These are phyloP conservation scores for Helianthus tuberosus DNA, from an alignment of 129 eudicot species.

Conservation along the genomic window DNA sequence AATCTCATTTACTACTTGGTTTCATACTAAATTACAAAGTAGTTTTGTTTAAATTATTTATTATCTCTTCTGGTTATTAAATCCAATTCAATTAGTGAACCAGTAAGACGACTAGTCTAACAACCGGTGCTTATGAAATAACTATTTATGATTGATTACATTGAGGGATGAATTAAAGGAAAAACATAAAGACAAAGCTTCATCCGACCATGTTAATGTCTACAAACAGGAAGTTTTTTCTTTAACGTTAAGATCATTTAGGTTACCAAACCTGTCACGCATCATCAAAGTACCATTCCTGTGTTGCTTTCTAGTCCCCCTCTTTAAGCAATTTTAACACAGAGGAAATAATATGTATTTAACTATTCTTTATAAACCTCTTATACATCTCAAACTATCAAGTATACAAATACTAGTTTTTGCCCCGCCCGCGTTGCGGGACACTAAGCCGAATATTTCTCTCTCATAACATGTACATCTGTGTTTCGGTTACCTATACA, in stretches of 20 bases:
- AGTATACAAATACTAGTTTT: no score
- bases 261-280: conserved; percentile 4
- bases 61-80: no score
- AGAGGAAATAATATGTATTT: neutral
- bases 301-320: neutral
- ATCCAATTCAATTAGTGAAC: no score
- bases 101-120: no score
- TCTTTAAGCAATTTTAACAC: neutral
- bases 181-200: neutral
- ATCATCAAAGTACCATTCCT: conserved; percentile 1
- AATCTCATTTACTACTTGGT: no score
- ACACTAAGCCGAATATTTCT: no score
- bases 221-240: conserved; percentile 10
- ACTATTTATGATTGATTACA: neutral
- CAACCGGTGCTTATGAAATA: neutral
- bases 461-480: no score
- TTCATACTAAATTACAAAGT: no score
- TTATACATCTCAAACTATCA: no score
- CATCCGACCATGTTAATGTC: neutral
- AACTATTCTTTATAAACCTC: neutral
- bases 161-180: neutral
- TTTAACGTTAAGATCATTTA: conserved; percentile 8
- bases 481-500: no score
- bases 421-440: no score
- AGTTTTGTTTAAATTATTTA: no score